These are phyloP conservation scores for Nemania sp. DNA, from an alignment of 2,329 filamentous ascomycete species.

Conservation along the genomic window DNA sequence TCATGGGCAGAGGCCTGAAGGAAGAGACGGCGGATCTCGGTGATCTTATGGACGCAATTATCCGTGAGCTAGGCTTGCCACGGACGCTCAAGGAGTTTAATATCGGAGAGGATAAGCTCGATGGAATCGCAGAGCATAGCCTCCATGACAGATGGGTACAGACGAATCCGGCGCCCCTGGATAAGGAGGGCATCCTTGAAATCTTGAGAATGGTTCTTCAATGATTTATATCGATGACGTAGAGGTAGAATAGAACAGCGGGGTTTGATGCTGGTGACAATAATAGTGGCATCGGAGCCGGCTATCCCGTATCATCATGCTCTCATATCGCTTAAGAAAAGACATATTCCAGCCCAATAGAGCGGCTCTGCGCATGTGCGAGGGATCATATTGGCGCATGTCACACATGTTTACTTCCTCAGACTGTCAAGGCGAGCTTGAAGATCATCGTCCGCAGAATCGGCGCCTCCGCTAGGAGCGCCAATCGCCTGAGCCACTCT, in stretches of 20 bases:
- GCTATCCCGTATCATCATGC: conserved; percentile 10
- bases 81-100: conserved; percentile 54
- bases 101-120: conserved; percentile 51
- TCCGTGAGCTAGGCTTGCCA: conserved; percentile 58
- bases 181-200: conserved; percentile 53
- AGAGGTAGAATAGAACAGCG: neutral
- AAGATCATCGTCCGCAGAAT: conserved; percentile 83
- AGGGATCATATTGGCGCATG: neutral
- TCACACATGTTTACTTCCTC: conserved; percentile 53
- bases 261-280: conserved; percentile 2
- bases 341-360: neutral
- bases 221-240: conserved; percentile 17
- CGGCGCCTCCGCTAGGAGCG: conserved; percentile 57
- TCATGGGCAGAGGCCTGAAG: conserved; percentile 36
- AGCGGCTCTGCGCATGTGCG: neutral
- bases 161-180: conserved; percentile 55
- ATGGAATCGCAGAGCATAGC: conserved; percentile 51
- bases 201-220: conserved; percentile 45
- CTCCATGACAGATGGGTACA: conserved; percentile 53
- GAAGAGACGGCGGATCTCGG: conserved; percentile 48
- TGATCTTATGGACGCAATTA: conserved; percentile 54
- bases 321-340: conserved; percentile 2
- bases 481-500: conserved; percentile 87
- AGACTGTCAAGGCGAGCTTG: conserved; percentile 92
- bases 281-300: conserved; percentile 5